Evolutionary conservation across 352 stramenopile species (phyloP).

Genomic region (Paralagenidium karlingii): DNA sequence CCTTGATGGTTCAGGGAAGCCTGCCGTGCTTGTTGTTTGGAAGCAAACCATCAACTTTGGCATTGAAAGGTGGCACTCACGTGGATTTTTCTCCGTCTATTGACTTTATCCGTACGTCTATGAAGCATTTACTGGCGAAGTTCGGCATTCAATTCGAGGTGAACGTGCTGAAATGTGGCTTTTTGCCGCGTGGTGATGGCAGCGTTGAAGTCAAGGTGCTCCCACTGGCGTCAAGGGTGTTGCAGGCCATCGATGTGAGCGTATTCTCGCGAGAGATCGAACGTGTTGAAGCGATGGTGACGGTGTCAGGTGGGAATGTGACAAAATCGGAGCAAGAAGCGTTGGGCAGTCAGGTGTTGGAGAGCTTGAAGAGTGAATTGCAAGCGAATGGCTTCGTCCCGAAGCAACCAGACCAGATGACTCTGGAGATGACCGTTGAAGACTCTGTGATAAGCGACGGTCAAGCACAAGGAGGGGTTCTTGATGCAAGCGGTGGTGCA

Average conservation of each 20-base stretch:
- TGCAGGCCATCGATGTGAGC: slow-evolving; percentile 26
- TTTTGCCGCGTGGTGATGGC: slow-evolving; percentile 28
- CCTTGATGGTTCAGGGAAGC: slow-evolving; percentile 52
- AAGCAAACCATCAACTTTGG: slow-evolving; percentile 9
- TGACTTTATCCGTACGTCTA: slow-evolving; percentile 42
- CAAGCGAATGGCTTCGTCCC: too few species aligned
- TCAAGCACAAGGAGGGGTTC: too few species aligned
- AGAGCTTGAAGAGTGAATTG: slow-evolving; percentile 14
- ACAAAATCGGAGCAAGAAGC: too few species aligned
- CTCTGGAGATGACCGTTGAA: too few species aligned
- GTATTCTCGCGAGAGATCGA: slow-evolving; percentile 13
- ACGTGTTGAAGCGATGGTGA: slow-evolving; percentile 23
- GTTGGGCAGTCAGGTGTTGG: slow-evolving; percentile 21
- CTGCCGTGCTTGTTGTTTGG: slow-evolving; percentile 29
- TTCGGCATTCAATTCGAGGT: slow-evolving; percentile 26
- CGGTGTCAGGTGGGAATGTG: slow-evolving; percentile 20
- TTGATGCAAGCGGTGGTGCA: too few species aligned
- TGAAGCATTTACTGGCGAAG: slow-evolving; percentile 19
- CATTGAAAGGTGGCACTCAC: slow-evolving; percentile 39
- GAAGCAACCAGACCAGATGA: too few species aligned
- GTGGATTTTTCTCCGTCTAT: slow-evolving; percentile 43
- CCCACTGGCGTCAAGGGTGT: slow-evolving; percentile 4
- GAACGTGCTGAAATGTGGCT: slow-evolving; percentile 26
- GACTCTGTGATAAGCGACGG: too few species aligned
- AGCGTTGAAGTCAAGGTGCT: slow-evolving; percentile 17